Evolutionary conservation across 2,329 filamentous ascomycete species (phyloP).

Genomic region (Geosmithia flava): DNA sequence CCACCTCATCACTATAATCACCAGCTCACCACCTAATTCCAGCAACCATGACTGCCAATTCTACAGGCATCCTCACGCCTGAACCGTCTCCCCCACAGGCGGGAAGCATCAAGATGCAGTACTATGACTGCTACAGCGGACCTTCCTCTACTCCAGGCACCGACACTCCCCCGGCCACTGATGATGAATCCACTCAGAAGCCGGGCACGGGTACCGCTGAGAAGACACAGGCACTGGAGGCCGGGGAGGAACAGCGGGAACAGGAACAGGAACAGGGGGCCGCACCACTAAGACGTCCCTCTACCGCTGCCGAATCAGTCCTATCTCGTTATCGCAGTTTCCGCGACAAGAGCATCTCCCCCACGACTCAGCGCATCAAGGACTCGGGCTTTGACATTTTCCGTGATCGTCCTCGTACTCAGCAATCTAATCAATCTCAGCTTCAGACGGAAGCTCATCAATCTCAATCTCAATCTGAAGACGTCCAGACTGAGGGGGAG

Average conservation of each 20-base stretch:
- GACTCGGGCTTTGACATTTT: conserved; percentile 19
- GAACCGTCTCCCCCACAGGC: not conserved
- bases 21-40: no score
- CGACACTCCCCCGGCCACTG: not conserved
- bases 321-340: conserved; percentile 18
- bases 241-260: no score
- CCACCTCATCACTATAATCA: no score
- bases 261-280: no score
- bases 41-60: not conserved
- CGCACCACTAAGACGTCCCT: not conserved
- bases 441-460: no score
- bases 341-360: conserved; percentile 21
- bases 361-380: conserved; percentile 6
- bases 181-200: no score
- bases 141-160: not conserved
- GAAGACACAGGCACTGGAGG: no score
- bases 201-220: no score
- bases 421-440: no score
- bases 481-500: no score
- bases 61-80: not conserved
- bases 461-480: no score
- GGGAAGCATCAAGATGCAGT: not conserved
- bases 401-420: conserved; percentile 5
- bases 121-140: not conserved
- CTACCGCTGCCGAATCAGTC: not conserved